A percentile compares a stretch with the other conserved stretches of the same genome.
Conservation (phyloP, 2,329 filamentous ascomycete species). For the Pseudocercospora cruenta region DNA sequence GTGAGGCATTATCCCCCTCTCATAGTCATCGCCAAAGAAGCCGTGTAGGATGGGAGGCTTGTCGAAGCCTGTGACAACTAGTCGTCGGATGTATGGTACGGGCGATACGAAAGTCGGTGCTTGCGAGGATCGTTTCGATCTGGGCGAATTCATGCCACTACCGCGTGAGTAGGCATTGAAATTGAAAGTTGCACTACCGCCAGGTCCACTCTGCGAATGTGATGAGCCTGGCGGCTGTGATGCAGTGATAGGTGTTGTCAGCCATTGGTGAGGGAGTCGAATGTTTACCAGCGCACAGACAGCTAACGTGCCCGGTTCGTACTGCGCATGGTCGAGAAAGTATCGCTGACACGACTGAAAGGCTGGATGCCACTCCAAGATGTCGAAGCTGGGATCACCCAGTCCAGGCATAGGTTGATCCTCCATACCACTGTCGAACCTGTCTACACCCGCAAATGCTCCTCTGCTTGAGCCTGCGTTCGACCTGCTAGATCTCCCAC, state of each 20-base stretch:
- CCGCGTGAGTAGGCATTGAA: constrained; percentile 41
- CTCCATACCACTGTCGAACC: constrained; percentile 24
- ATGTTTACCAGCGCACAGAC: constrained; percentile 92
- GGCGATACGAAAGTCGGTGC: constrained; percentile 62
- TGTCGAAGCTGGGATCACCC: constrained; percentile 64
- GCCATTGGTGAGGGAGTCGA: constrained; percentile 80
- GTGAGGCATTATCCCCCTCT: constrained; percentile 74
- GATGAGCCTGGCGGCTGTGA: constrained; percentile 19
- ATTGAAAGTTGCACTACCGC: constrained; percentile 15
- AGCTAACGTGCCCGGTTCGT: constrained; percentile 79
- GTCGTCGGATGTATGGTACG: constrained; percentile 84
- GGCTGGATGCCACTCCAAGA: constrained; percentile 90
- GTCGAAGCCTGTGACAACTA: constrained; percentile 91
- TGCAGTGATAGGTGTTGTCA: constrained; percentile 53
- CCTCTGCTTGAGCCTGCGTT: constrained; percentile 5
- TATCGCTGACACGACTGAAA: constrained; percentile 89
- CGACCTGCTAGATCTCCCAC: constrained; percentile 4
- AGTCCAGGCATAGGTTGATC: constrained; percentile 27
- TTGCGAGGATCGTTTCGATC: constrained; percentile 31
- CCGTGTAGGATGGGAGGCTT: constrained; percentile 83
- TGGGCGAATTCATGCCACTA: constrained; percentile 42
- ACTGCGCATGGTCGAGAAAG: constrained; percentile 89
- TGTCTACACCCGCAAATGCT: constrained; percentile 8
- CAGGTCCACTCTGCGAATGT: background rate
- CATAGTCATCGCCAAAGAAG: constrained; percentile 96